A percentile compares a stretch with the other conserved stretches of the same genome.
These are phyloP conservation scores for Wickerhamomyces rabaulensis DNA, from an alignment of 805 yeast genomes.

Conservation along the genomic window DNA sequence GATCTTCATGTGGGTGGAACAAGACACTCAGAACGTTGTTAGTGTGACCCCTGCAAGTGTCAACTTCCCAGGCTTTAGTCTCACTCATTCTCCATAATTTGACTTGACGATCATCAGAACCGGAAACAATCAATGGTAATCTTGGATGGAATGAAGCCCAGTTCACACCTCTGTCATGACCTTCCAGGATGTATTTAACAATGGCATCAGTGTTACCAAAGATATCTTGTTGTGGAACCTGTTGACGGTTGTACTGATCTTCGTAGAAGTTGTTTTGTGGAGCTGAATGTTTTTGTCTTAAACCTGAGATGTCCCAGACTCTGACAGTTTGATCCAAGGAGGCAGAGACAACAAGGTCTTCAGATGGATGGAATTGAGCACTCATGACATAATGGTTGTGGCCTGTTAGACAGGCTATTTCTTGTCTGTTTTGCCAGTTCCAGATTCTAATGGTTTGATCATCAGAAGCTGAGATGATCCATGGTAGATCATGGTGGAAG, in stretches of 20 bases:
- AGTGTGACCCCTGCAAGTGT: constrained; percentile 96
- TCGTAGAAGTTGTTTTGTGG: constrained; percentile 45
- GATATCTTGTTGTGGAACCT: constrained; percentile 80
- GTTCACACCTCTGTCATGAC: constrained; percentile 97
- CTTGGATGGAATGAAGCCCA: constrained; percentile 99
- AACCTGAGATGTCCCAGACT: constrained; percentile 96
- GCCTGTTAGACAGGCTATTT: constrained; percentile 94
- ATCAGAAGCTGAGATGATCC: constrained; percentile 94
- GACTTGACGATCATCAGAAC: constrained; percentile 93
- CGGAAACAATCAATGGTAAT: constrained; percentile 88
- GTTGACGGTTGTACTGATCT: constrained; percentile 43
- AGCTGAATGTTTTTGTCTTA: constrained; percentile 93
- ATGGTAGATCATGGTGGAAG: constrained; percentile 94
- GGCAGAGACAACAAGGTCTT: constrained; percentile 91
- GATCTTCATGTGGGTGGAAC: constrained; percentile 91
- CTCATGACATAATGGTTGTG: constrained; percentile 98
- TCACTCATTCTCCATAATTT: constrained; percentile 98
- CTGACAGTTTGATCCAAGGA: constrained; percentile 98
- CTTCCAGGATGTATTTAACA: constrained; percentile 93
- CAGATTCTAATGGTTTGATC: constrained; percentile 98
- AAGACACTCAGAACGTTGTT: constrained; percentile 84
- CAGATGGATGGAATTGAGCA: constrained; percentile 95
- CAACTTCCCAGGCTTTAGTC: constrained; percentile 98
- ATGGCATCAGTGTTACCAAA: constrained; percentile 93
- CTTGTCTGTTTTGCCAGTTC: constrained; percentile 99